These are phyloP conservation scores for Fusarium sp. DNA, from an alignment of 2,329 filamentous ascomycete species.

Conservation along the genomic window DNA sequence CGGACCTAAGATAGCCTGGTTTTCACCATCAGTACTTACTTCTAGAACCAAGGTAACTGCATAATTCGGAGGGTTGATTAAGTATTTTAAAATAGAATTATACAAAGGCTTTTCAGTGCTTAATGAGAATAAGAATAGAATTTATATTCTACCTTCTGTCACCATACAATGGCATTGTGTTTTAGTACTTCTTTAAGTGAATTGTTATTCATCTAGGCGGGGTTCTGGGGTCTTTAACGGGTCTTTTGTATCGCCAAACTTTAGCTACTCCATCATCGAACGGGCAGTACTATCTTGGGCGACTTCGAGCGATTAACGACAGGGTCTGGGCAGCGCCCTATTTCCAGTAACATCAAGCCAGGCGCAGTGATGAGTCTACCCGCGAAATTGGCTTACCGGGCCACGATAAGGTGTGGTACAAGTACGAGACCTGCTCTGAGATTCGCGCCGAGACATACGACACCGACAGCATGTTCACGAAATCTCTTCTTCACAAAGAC, in stretches of 20 bases:
- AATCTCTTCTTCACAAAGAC: conserved; percentile 41
- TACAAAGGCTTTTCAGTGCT: background rate
- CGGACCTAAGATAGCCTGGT: background rate
- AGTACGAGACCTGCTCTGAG: conserved; percentile 13
- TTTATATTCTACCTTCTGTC: background rate
- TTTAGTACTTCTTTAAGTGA: background rate
- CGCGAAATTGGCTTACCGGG: conserved; percentile 33
- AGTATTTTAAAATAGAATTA: background rate
- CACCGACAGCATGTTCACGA: conserved; percentile 11
- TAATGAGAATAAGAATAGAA: background rate
- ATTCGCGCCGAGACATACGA: conserved; percentile 15
- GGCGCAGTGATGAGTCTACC: conserved; percentile 25
- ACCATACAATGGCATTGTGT: background rate
- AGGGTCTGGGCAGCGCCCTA: conserved; percentile 17
- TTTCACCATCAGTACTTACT: background rate
- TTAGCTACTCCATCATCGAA: conserved; percentile 1
- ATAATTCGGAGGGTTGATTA: background rate
- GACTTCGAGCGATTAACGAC: conserved; percentile 11
- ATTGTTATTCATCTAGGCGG: conserved; percentile 20
- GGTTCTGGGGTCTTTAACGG: conserved; percentile 22
- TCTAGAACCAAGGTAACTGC: background rate
- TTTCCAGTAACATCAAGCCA: conserved; percentile 11
- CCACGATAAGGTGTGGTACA: conserved; percentile 13
- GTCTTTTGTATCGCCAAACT: conserved; percentile 9
- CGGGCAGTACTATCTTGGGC: background rate